Conservation (phyloP, 805 yeast species). For the Starmera dryadoides region DNA sequence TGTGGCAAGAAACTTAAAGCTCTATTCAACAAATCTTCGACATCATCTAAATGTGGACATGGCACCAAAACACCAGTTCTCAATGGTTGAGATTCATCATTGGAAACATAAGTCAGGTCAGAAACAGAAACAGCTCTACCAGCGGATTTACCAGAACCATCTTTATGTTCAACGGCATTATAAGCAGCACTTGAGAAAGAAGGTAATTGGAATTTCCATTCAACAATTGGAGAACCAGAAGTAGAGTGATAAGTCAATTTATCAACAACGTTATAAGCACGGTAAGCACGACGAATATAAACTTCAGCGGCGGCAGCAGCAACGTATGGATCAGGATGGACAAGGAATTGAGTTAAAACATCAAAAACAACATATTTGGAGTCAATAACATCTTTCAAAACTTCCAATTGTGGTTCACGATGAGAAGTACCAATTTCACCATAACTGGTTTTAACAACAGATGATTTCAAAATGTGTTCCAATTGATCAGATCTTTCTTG, state of each 20-base stretch:
- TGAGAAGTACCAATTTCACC: slow-evolving; percentile 78
- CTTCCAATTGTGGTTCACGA: slow-evolving; percentile 72
- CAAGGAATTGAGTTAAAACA: slow-evolving; percentile 87
- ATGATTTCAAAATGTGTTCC: slow-evolving; percentile 88
- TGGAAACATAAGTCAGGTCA: slow-evolving; percentile 81
- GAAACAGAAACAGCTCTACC: slow-evolving; percentile 90
- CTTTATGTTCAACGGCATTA: slow-evolving; percentile 48
- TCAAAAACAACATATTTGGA: slow-evolving; percentile 95
- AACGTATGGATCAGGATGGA: slow-evolving; percentile 77
- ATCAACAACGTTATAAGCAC: slow-evolving; percentile 88
- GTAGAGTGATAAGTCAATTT: slow-evolving; percentile 59
- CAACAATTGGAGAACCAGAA: slow-evolving; percentile 57
- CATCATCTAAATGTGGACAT: slow-evolving; percentile 77
- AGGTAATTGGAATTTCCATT: slow-evolving; percentile 87
- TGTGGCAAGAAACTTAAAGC: slow-evolving; percentile 69
- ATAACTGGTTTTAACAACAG: slow-evolving; percentile 83
- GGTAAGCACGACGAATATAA: slow-evolving; percentile 91
- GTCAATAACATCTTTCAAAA: slow-evolving; percentile 87
- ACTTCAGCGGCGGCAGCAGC: slow-evolving; percentile 96
- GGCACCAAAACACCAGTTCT: slow-evolving; percentile 85
- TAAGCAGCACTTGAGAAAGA: slow-evolving; percentile 64
- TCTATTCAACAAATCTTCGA: slow-evolving; percentile 71
- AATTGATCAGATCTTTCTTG: slow-evolving; percentile 95
- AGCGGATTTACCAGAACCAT: slow-evolving; percentile 38
- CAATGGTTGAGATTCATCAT: slow-evolving; percentile 54